phyloP scores from a whole-genome alignment of 805 yeast species.

The Ogataea nakhonphanomensis region DNA sequence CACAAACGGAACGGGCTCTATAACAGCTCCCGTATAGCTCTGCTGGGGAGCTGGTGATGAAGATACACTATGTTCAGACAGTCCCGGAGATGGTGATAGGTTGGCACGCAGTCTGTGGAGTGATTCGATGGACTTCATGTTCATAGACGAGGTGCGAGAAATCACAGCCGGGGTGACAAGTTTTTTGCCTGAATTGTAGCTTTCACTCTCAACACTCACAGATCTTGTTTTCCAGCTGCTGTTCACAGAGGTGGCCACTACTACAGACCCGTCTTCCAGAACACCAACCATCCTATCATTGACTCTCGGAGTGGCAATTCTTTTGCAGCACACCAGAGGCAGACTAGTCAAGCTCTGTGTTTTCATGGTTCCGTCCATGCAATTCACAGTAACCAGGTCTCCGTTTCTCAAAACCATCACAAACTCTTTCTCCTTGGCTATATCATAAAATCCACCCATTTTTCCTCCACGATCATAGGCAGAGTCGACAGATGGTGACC shows the following conservation, averaged over 20 bases:
- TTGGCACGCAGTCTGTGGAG: slow-evolving; percentile 12
- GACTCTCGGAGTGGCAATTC: slow-evolving; percentile 66
- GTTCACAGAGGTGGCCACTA: slow-evolving; percentile 63
- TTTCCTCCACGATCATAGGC: slow-evolving; percentile 30
- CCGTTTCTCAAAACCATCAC: slow-evolving; percentile 53
- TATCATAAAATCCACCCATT: slow-evolving; percentile 23
- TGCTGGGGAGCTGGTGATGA: background rate
- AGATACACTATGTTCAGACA: no score
- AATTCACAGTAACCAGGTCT: slow-evolving; percentile 43
- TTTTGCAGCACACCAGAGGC: slow-evolving; percentile 48
- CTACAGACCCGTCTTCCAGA: slow-evolving; percentile 45
- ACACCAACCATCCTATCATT: slow-evolving; percentile 66
- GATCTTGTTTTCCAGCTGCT: slow-evolving; percentile 60
- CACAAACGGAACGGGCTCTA: slow-evolving; percentile 62
- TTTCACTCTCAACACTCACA: slow-evolving; percentile 45
- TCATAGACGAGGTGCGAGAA: slow-evolving; percentile 26
- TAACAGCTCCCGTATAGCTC: slow-evolving; percentile 27
- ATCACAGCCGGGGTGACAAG: slow-evolving; percentile 38
- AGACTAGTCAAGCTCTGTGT: slow-evolving; percentile 31
- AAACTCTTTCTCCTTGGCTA: slow-evolving; percentile 40
- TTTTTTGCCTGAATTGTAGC: slow-evolving; percentile 42
- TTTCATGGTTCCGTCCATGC: slow-evolving; percentile 45
- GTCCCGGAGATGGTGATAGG: slow-evolving; percentile 3
- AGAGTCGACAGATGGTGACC: slow-evolving; percentile 33
- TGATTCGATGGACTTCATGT: slow-evolving; percentile 17